Evolutionary conservation across 495 filamentous ascomycete species (phyloP).

Genomic region (Daldinia decipiens): DNA sequence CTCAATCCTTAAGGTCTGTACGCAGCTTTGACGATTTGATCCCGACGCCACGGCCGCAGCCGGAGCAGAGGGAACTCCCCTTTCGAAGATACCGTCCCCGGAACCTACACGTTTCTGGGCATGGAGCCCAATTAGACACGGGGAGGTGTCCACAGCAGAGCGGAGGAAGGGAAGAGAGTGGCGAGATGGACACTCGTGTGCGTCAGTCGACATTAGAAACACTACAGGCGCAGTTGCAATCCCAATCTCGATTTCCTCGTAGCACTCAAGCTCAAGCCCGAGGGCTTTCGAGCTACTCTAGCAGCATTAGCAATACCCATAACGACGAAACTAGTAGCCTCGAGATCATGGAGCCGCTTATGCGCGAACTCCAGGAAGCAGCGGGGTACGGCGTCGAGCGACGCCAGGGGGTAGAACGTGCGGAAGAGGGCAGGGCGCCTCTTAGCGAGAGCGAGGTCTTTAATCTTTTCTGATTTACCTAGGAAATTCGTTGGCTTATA

Average conservation of each 20-base stretch:
- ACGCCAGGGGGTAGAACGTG: not conserved
- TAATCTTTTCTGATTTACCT: slow-evolving; percentile 31
- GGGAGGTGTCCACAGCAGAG: not conserved
- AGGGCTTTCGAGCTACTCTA: not conserved
- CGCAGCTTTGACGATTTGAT: slow-evolving; percentile 13
- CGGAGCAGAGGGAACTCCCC: not conserved
- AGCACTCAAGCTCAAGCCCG: not conserved
- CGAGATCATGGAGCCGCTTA: slow-evolving; percentile 38
- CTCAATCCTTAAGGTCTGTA: slow-evolving; percentile 21
- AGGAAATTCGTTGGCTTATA: slow-evolving; percentile 14
- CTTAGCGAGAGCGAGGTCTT: slow-evolving; percentile 34
- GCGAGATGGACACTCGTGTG: not conserved
- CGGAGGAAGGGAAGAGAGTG: not conserved
- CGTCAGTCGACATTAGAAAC: slow-evolving; percentile 15
- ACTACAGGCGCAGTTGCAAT: slow-evolving; percentile 16
- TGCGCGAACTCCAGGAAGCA: slow-evolving; percentile 37
- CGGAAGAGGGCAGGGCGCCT: slow-evolving; percentile 3
- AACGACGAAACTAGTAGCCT: slow-evolving; percentile 13
- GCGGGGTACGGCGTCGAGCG: slow-evolving; percentile 10
- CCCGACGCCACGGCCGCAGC: not conserved
- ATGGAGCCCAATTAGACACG: not conserved
- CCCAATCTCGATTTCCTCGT: slow-evolving; percentile 7
- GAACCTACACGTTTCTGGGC: no score
- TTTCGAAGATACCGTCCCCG: slow-evolving; percentile 5
- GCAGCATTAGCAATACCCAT: slow-evolving; percentile 8